Conservation (phyloP, 2,329 filamentous ascomycete species). For the Aspergillus proliferans region DNA sequence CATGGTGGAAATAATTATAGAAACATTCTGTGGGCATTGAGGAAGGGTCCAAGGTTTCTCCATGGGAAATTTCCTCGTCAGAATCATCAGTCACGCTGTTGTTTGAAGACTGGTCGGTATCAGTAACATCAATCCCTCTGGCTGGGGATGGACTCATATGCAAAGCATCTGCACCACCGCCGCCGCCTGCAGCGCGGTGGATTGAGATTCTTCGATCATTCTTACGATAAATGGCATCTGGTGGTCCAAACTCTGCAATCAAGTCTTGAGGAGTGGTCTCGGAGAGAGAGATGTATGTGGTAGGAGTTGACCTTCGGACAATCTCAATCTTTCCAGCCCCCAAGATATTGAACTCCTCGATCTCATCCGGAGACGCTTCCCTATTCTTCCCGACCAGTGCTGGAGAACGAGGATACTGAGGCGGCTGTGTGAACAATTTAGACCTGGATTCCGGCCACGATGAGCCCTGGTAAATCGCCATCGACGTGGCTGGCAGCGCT, state of each 20-base stretch:
- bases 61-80: slow-evolving; percentile 51
- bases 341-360: slow-evolving; percentile 71
- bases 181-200: slow-evolving; percentile 45
- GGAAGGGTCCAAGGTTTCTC: slow-evolving; percentile 55
- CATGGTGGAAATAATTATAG: slow-evolving; percentile 95
- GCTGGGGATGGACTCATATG: slow-evolving; percentile 31
- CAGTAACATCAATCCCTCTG: slow-evolving; percentile 43
- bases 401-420: slow-evolving; percentile 68
- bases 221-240: slow-evolving; percentile 89
- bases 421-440: slow-evolving; percentile 66
- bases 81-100: slow-evolving; percentile 66
- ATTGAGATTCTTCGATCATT: slow-evolving; percentile 84
- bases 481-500: slow-evolving; percentile 69
- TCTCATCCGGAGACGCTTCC: slow-evolving; percentile 79
- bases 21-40: slow-evolving; percentile 58
- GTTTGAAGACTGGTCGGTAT: slow-evolving; percentile 69
- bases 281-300: slow-evolving; percentile 68
- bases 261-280: slow-evolving; percentile 90
- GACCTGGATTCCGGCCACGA: slow-evolving; percentile 83
- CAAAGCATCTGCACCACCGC: slow-evolving; percentile 24
- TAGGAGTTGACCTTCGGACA: slow-evolving; percentile 60
- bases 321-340: slow-evolving; percentile 75
- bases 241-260: slow-evolving; percentile 82
- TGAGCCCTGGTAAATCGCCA: slow-evolving; percentile 84
- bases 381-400: slow-evolving; percentile 63